Conservation (phyloP, 345 rosid genomes). For the Populus alba region DNA sequence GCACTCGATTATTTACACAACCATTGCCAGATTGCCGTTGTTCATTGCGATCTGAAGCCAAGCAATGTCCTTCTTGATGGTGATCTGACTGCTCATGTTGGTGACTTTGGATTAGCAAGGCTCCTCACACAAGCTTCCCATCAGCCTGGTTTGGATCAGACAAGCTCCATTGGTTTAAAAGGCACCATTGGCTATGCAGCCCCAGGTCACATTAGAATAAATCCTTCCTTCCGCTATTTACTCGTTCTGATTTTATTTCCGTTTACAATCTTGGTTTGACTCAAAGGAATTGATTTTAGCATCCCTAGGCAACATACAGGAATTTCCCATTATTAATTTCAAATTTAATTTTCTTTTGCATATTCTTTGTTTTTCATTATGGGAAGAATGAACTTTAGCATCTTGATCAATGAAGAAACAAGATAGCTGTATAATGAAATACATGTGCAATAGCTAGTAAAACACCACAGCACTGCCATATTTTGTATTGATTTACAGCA, state of each 20-base stretch:
- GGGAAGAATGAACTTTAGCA: too few relatives aligned
- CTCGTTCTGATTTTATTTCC: background rate
- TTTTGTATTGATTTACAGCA: too few relatives aligned
- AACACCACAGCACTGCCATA: too few relatives aligned
- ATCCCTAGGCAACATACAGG: too few relatives aligned
- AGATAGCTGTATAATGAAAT: too few relatives aligned
- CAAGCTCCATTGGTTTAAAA: constrained; percentile 3
- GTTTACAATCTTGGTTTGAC: too few relatives aligned
- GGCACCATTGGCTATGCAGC: constrained; percentile 13
- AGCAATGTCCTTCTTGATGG: background rate
- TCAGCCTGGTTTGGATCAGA: background rate
- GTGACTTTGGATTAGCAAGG: constrained; percentile 20
- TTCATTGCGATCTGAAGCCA: constrained; percentile 13
- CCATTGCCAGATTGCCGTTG: background rate
- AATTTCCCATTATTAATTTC: too few relatives aligned
- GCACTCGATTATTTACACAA: background rate
- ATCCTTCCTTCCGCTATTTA: background rate
- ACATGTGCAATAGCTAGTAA: too few relatives aligned
- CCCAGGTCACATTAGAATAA: constrained; percentile 3
- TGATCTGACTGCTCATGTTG: constrained; percentile 6
- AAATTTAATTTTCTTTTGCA: too few relatives aligned
- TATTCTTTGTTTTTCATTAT: too few relatives aligned
- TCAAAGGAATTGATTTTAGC: too few relatives aligned
- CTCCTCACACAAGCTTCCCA: background rate
- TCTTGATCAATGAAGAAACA: too few relatives aligned